phyloP scores from a whole-genome alignment of 345 rosid species.

The Camelina hispida region DNA sequence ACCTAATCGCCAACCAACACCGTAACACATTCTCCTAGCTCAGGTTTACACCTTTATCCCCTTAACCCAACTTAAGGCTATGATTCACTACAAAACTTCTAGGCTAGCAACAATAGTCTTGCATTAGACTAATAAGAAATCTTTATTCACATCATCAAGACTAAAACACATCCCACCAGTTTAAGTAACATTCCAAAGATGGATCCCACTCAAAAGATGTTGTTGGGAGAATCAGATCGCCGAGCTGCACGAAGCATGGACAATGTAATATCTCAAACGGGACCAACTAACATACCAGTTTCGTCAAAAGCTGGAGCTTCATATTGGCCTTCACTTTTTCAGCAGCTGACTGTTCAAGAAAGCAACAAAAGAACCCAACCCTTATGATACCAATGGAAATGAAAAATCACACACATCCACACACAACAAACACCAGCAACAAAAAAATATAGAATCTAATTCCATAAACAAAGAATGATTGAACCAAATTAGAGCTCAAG shows the following conservation, averaged over 20 bases:
- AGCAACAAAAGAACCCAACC: conserved; percentile 33
- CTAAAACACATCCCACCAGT: conserved; percentile 6
- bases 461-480: conserved; percentile 22
- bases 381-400: not conserved
- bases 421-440: not conserved
- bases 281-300: conserved; percentile 60
- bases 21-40: conserved; percentile 4
- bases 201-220: conserved; percentile 32
- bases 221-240: conserved; percentile 12
- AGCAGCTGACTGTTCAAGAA: conserved; percentile 67
- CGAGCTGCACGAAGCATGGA: conserved; percentile 13
- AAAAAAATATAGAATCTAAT: conserved; percentile 24
- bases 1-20: too few relatives aligned
- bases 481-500: conserved; percentile 6
- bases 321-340: conserved; percentile 91
- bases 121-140: conserved; percentile 20
- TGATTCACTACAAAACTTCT: not conserved
- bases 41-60: not conserved
- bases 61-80: conserved; percentile 23
- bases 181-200: conserved; percentile 36
- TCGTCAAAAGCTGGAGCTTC: conserved; percentile 84
- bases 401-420: too few relatives aligned
- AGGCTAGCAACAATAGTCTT: conserved; percentile 22
- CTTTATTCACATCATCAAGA: conserved; percentile 15
- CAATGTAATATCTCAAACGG: conserved; percentile 26